Evolutionary conservation across 179 eudicot genomes (phyloP).

Genomic region (Corrigiola litoralis): DNA sequence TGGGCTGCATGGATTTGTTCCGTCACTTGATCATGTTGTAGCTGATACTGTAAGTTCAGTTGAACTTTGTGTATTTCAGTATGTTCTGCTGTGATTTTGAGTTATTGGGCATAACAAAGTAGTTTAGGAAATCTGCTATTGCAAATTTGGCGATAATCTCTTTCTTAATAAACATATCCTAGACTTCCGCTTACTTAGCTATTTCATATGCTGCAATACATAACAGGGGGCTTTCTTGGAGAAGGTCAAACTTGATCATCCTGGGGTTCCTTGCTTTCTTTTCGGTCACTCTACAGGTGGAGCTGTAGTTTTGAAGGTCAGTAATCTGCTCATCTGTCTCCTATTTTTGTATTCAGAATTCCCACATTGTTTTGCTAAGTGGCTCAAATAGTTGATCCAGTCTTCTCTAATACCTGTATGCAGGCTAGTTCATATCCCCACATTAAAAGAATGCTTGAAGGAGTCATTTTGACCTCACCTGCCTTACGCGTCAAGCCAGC

Average conservation of each 20-base stretch:
- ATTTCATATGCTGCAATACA: constrained; percentile 1
- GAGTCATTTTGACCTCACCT: constrained; percentile 88
- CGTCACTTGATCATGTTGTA: constrained; percentile 95
- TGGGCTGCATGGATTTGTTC: constrained; percentile 96
- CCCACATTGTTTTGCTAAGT: background rate
- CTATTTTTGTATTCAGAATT: background rate
- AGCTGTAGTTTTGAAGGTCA: constrained; percentile 84
- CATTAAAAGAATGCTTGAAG: constrained; percentile 72
- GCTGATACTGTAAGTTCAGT: constrained; percentile 81
- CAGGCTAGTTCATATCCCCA: constrained; percentile 82
- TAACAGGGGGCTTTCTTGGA: constrained; percentile 73
- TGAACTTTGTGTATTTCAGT: background rate
- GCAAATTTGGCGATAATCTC: no score
- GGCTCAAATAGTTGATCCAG: background rate
- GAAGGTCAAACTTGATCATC: constrained; percentile 71
- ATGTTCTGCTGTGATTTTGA: background rate
- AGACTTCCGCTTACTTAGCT: background rate
- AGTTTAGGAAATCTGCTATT: background rate
- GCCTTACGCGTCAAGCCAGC: constrained; percentile 95
- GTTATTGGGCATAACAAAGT: background rate
- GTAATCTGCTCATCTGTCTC: background rate
- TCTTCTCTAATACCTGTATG: background rate
- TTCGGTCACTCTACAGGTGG: constrained; percentile 99
- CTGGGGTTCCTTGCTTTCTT: constrained; percentile 76
- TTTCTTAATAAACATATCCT: background rate